Base-by-base conservation (phyloP, 306 rosid genomes). In the Rosa persica region DNA sequence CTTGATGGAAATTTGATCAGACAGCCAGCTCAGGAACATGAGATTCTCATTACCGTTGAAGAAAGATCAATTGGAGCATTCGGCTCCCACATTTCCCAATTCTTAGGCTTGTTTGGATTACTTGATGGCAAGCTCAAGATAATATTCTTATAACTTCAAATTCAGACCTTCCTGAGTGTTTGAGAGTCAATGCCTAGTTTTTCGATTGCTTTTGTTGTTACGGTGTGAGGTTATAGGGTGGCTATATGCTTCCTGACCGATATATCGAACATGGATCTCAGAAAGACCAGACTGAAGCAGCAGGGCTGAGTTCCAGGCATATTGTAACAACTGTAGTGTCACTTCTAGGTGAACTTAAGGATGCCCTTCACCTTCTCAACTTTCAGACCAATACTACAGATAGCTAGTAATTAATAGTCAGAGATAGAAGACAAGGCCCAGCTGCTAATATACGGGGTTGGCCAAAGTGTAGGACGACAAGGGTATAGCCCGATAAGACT, bases 41-140 rank as follows among this genome's bases (percentile, higher is more conserved):
- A 87, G 65, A 65, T 85, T 67, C 85, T 90, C 51, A 62, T 91
- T 70, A 90, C 96, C 0, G 89, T 89, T 4, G 96, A 90, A 82
- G 96, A 90, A 70, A 93, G 96, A 47, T 87, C 91, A 2, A 76
- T 90, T 13, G 96, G 96, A 69, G 96, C 90, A 46, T 91, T 91
- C 68, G 81, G 90, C 81, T 86, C 96, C 80, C 96, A 91, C 76
- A 91, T 89, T 80, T 85, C 96, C 49, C 89, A 87, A 22, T 91
- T 85, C 82, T 83, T 90, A 20, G 65, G 76, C 62, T 44, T 91
- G 23, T 78, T 81, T 67, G 96, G 93, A 64, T 60, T 89, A 25
- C 89, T 91, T 11, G 90, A 91, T 84, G 87, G 90, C 12, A 87
- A 84, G 16, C 89, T 90, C 16, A 90, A 89, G 93, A 93, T 87